Conservation (phyloP, 192 early-diverging fungal genomes). For the Gaertneriomyces sp. region DNA sequence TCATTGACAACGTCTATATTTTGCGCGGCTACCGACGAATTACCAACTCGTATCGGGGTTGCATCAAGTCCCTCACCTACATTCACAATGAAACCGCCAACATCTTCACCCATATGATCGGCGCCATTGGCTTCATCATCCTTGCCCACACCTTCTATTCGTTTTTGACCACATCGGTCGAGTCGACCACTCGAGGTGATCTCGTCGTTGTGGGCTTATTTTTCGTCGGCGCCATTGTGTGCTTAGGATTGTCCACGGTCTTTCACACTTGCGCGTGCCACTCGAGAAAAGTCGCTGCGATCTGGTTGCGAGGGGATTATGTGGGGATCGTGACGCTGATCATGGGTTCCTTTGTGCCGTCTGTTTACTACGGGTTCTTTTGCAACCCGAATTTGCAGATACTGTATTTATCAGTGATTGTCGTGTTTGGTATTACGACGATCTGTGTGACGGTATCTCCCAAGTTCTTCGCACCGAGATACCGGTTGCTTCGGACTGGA, state of each 20-base stretch:
- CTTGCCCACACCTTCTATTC: constrained; percentile 42
- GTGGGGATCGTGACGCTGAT: constrained; percentile 85
- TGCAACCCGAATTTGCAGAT: constrained; percentile 55
- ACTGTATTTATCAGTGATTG: constrained; percentile 58
- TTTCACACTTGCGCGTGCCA: constrained; percentile 88
- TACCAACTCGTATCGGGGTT: constrained; percentile 70
- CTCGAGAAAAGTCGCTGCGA: constrained; percentile 61
- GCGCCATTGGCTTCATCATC: constrained; percentile 53
- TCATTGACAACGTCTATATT: constrained; percentile 73
- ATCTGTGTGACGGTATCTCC: constrained; percentile 28
- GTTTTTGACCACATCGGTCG: constrained; percentile 7
- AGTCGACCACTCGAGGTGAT: constrained; percentile 65
- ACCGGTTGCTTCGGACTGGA: constrained; percentile 22
- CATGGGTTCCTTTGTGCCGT: constrained; percentile 53
- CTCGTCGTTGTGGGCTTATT: constrained; percentile 69
- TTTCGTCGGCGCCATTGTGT: constrained; percentile 70
- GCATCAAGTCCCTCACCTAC: constrained; percentile 72
- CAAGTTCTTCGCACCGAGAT: constrained; percentile 25
- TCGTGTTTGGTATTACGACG: constrained; percentile 61
- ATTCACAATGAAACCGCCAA: constrained; percentile 95
- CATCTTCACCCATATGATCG: constrained; percentile 83
- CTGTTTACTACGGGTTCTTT: constrained; percentile 64
- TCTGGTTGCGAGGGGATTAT: constrained; percentile 90
- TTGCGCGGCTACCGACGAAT: constrained; percentile 77
- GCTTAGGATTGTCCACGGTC: constrained; percentile 72